Percentiles rank a stretch among this genome's conserved stretches.
phyloP scores from a whole-genome alignment of 31 red algal species.

The Odonthalia washingtoniensis region DNA sequence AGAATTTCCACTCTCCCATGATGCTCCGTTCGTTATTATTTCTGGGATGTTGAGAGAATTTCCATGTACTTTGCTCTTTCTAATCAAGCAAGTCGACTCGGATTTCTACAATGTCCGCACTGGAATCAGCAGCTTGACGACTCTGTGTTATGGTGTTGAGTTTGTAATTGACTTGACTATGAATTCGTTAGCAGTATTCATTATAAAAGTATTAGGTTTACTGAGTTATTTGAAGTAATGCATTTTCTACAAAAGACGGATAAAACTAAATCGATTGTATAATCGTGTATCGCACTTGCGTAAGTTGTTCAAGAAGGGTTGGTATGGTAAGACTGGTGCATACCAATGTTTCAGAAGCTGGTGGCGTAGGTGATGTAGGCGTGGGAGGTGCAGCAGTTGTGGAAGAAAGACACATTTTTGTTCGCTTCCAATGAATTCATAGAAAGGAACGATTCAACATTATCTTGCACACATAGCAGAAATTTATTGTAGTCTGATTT shows the following conservation, averaged over 20 bases:
- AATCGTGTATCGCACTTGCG: conserved; percentile 48
- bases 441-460: no score
- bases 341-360: conserved; percentile 47
- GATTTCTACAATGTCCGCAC: conserved; percentile 89
- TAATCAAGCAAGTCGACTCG: conserved; percentile 74
- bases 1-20: conserved; percentile 87
- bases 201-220: no score
- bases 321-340: conserved; percentile 80
- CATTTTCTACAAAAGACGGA: background rate
- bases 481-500: no score
- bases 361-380: no score
- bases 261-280: background rate
- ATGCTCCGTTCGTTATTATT: conserved; percentile 90
- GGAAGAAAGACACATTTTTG: no score
- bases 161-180: no score
- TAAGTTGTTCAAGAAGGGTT: conserved; percentile 51
- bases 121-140: conserved; percentile 32
- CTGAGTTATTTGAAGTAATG: background rate
- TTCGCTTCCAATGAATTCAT: no score
- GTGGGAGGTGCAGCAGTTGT: no score
- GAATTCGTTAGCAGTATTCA: no score
- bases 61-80: conserved; percentile 53
- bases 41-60: conserved; percentile 54
- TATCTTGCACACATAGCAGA: no score
- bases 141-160: conserved; percentile 45